Base-by-base conservation (phyloP, 768 basidiomycete genomes). In the Pleurotus djamor region DNA sequence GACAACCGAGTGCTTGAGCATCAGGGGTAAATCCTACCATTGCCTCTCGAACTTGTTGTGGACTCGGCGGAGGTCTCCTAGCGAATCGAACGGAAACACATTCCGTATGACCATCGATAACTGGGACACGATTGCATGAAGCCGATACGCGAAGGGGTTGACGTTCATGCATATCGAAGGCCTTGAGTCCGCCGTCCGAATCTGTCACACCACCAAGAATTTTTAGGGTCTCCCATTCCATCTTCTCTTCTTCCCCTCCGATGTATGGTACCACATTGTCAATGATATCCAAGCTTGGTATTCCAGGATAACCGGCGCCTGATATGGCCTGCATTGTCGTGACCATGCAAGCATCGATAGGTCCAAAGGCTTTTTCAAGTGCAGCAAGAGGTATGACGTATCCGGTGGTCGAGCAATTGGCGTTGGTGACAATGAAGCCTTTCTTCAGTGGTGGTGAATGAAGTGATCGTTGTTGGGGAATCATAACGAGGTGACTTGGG, bases 291-390 rank as follows among this genome's bases (percentile, higher is more conserved):
- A 99, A 80, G 45, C 83, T 81, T 10, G 94, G 74, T 0, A 98
- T 87, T 54, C 96, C 97, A 1, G 97, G 97, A 76, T 98, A 99
- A n/a, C 97, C 97, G 0, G 85, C 96, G 38, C 97, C 97, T 0
- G 93, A 96, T 73, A 98, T 95, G 61, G 97, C 97, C 72, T 99
- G 97, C 82, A 98, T 87, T 4, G 97, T 99, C 5, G 94, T 97
- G 70, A 96, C 89, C 68, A 98, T 77, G 67, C 93, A 86, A 1
- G 86, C 83, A 65, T 98, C 92, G 69, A 99, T 80, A n/a, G 95
- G 96, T 4, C 97, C 97, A 62, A 98, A 99, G 0, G 90, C 81
- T 62, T 82, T 84, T 72, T 97, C 95, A 64, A 98, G 83, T 0
- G 95, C 94, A 50, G 85, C 83, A 65, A 98, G 86, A n/a, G 95